phyloP scores from a whole-genome alignment of 352 stramenopile species.

The Phytophthora nicotianae region DNA sequence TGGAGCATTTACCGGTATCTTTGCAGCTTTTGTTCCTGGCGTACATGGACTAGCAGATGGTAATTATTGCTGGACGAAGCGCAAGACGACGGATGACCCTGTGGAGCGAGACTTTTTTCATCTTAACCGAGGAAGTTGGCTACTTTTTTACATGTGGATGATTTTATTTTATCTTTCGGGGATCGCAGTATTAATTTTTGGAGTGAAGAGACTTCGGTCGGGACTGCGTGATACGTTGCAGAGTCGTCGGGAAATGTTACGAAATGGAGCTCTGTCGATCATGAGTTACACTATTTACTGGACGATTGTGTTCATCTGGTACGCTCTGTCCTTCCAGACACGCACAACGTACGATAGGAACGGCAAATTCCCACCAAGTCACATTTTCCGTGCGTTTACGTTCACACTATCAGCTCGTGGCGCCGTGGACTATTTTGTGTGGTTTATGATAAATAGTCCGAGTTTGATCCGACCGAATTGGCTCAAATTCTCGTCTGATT shows the following conservation, averaged over 20 bases:
- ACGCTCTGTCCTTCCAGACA: conserved; percentile 73
- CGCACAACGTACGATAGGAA: conserved; percentile 49
- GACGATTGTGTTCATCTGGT: conserved; percentile 84
- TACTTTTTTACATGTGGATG: conserved; percentile 87
- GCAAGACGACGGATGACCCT: conserved; percentile 35
- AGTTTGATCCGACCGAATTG: conserved; percentile 60
- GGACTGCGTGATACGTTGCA: conserved; percentile 77
- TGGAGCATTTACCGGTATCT: conserved; percentile 44
- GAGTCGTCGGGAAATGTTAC: conserved; percentile 78
- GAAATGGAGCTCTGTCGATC: conserved; percentile 78
- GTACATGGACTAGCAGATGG: conserved; percentile 71
- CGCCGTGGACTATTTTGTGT: conserved; percentile 81
- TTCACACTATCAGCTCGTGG: conserved; percentile 74
- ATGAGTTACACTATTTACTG: conserved; percentile 86
- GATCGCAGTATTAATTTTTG: conserved; percentile 69
- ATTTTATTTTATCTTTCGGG: conserved; percentile 84
- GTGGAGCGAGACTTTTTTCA: conserved; percentile 66
- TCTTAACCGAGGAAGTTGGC: conserved; percentile 76
- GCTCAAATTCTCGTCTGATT: conserved; percentile 80
- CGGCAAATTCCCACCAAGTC: conserved; percentile 46
- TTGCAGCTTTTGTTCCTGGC: conserved; percentile 38
- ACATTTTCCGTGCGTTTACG: conserved; percentile 69
- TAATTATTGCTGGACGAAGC: conserved; percentile 82
- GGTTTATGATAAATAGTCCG: conserved; percentile 86
- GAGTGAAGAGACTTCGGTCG: conserved; percentile 66